Conservation (phyloP, 23 red algal genomes). For the Cyanidium caldarium region DNA sequence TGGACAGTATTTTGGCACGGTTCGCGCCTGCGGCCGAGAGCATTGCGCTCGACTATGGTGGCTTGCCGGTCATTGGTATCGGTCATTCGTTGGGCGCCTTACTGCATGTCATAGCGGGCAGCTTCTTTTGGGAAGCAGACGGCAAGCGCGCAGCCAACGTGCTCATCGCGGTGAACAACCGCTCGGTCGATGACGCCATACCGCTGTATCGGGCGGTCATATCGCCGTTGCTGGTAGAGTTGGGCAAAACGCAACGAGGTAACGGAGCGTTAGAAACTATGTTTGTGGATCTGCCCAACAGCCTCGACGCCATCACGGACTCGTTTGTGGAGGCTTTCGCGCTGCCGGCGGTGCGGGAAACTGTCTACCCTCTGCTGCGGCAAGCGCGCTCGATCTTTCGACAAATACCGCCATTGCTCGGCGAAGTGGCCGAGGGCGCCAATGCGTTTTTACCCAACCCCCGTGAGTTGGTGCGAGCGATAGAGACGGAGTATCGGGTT, state of each 20-base stretch:
- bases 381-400: background rate
- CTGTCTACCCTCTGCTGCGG: background rate
- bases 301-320: background rate
- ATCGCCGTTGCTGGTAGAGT: background rate
- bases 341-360: background rate
- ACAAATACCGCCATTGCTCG: background rate
- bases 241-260: background rate
- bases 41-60: constrained; percentile 39
- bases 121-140: constrained; percentile 28
- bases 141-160: constrained; percentile 22
- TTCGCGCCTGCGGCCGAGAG: constrained; percentile 27
- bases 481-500: background rate
- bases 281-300: background rate
- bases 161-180: constrained; percentile 34
- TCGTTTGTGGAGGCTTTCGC: background rate
- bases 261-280: background rate
- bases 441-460: background rate
- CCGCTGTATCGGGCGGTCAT: constrained; percentile 18
- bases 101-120: constrained; percentile 24
- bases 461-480: background rate
- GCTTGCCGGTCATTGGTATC: constrained; percentile 57
- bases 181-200: constrained; percentile 26
- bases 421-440: background rate
- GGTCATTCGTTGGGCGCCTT: constrained; percentile 44
- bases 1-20: constrained; percentile 8